phyloP scores from a whole-genome alignment of 345 rosid genomes.

The Melastoma malabathricum region DNA sequence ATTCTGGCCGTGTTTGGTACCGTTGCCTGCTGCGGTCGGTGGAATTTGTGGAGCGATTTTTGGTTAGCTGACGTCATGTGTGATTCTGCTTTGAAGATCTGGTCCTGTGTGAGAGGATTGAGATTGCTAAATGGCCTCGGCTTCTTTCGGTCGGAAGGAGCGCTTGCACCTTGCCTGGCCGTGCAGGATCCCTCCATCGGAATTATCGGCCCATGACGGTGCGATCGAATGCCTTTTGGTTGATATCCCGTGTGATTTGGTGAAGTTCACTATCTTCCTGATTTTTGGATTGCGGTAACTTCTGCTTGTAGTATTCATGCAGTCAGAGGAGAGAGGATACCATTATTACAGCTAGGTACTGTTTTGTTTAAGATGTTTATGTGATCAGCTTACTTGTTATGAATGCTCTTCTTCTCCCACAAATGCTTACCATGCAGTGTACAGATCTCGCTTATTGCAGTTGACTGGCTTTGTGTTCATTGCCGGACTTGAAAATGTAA shows the following conservation, averaged over 20 bases:
- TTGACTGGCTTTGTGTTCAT: too few relatives aligned
- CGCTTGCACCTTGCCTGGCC: constrained; percentile 7
- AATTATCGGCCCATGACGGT: neutral
- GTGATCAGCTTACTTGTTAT: neutral
- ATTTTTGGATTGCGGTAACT: neutral
- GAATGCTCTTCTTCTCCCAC: neutral
- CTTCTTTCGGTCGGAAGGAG: constrained; percentile 12
- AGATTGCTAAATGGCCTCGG: neutral
- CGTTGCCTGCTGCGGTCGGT: neutral
- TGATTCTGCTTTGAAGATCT: too few relatives aligned
- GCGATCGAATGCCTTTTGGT: neutral
- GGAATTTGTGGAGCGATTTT: too few relatives aligned
- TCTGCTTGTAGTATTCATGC: constrained; percentile 30
- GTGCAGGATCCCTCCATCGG: neutral
- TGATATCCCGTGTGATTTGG: neutral
- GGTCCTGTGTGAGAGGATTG: neutral
- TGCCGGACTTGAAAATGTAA: too few relatives aligned
- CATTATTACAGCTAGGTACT: constrained; percentile 48
- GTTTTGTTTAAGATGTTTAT: neutral
- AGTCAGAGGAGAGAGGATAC: constrained; percentile 40
- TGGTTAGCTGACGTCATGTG: too few relatives aligned
- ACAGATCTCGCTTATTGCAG: neutral
- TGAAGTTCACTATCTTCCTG: neutral
- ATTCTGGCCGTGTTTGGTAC: neutral
- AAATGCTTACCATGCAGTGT: neutral